A percentile compares a stretch with the other conserved stretches of the same genome.
Conservation (phyloP, 495 filamentous ascomycete species). For the Aspergillus conjunctus region DNA sequence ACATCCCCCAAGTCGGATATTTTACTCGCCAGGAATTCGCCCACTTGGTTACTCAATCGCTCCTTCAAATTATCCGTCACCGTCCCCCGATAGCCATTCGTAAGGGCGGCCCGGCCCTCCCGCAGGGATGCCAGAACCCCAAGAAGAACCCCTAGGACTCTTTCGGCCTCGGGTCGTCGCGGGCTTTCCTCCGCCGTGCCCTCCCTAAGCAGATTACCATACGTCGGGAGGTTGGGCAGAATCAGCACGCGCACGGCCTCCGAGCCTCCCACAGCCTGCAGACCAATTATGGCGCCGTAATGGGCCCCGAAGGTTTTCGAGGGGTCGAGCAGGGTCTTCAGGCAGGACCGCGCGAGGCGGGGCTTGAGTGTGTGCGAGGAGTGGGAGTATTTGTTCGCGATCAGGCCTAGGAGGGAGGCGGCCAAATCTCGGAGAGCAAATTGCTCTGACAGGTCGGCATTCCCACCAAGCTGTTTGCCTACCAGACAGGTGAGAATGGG, state of each 20-base stretch:
- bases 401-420: slow-evolving; percentile 71
- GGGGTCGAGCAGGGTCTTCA: slow-evolving; percentile 88
- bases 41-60: slow-evolving; percentile 61
- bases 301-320: slow-evolving; percentile 75
- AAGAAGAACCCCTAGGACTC: slow-evolving; percentile 61
- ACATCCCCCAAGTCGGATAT: slow-evolving; percentile 54
- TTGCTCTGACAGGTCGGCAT: slow-evolving; percentile 57
- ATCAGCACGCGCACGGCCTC: slow-evolving; percentile 81
- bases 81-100: slow-evolving; percentile 47
- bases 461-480: slow-evolving; percentile 75
- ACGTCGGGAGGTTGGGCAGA: slow-evolving; percentile 76
- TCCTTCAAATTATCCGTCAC: slow-evolving; percentile 57
- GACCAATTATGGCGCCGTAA: slow-evolving; percentile 81
- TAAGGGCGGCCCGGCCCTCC: slow-evolving; percentile 34
- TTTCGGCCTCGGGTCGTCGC: slow-evolving; percentile 60
- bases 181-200: slow-evolving; percentile 59
- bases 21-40: slow-evolving; percentile 54
- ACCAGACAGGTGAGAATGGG: slow-evolving; percentile 89
- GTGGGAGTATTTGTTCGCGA: slow-evolving; percentile 73
- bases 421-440: slow-evolving; percentile 83
- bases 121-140: slow-evolving; percentile 57
- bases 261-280: slow-evolving; percentile 71
- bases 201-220: slow-evolving; percentile 70
- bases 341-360: slow-evolving; percentile 83
- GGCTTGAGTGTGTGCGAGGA: slow-evolving; percentile 77